These are phyloP conservation scores for Pistacia vera DNA, from an alignment of 345 rosid genomes.

Conservation along the genomic window DNA sequence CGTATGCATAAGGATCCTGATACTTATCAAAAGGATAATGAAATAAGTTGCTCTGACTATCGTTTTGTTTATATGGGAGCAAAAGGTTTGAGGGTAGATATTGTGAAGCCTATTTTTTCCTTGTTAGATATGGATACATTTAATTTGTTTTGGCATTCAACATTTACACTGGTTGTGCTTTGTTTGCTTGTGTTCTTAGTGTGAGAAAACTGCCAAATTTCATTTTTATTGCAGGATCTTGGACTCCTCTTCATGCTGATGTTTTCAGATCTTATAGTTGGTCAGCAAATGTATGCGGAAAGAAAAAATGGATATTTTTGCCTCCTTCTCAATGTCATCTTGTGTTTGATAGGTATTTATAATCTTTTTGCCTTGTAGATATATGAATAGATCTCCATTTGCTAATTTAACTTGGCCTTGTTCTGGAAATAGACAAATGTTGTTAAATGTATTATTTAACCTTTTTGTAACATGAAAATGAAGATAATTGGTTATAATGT, in stretches of 20 bases:
- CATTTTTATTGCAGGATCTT: conserved; percentile 65
- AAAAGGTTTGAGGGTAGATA: conserved; percentile 57
- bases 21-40: conserved; percentile 45
- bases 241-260: conserved; percentile 98
- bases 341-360: conserved; percentile 73
- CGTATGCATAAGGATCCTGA: conserved; percentile 66
- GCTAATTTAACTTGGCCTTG: background rate
- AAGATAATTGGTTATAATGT: background rate
- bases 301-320: conserved; percentile 79
- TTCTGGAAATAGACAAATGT: background rate
- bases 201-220: conserved; percentile 19
- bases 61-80: conserved; percentile 97
- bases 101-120: background rate
- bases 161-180: background rate
- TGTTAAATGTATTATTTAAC: background rate
- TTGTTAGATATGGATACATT: conserved; percentile 11
- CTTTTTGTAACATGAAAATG: background rate
- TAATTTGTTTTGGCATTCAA: conserved; percentile 8
- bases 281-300: conserved; percentile 95
- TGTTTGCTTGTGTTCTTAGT: conserved; percentile 25
- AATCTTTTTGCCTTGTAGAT: background rate
- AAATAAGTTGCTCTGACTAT: conserved; percentile 88
- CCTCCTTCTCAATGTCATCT: conserved; percentile 72
- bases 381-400: background rate
- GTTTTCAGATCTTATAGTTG: conserved; percentile 95